A percentile compares a stretch with the other conserved stretches of the same genome.
phyloP scores from a whole-genome alignment of 345 rosid species.

The Syzygium jambos region DNA sequence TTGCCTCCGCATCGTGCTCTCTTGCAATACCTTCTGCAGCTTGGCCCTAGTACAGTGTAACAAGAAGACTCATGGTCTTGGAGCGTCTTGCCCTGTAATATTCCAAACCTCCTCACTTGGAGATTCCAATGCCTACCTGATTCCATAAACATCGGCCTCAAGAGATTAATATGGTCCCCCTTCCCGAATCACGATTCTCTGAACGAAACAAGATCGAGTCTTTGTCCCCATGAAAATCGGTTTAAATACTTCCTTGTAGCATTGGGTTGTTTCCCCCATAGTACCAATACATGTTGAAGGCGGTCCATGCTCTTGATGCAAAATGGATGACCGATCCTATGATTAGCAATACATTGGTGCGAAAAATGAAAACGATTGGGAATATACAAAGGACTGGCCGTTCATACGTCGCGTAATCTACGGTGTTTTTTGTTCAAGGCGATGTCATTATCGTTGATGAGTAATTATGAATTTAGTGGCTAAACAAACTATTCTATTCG shows the following conservation, averaged over 20 bases:
- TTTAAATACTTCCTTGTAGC: background rate
- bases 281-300: background rate
- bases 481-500: too few relatives aligned
- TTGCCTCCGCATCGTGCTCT: too few relatives aligned
- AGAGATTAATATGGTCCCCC: background rate
- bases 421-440: rapidly evolving
- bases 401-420: rapidly evolving
- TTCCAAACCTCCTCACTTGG: background rate
- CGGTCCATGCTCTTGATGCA: background rate
- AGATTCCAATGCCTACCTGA: background rate
- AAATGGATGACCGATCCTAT: background rate
- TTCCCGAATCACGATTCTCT: background rate
- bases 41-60: too few relatives aligned
- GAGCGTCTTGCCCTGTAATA: background rate
- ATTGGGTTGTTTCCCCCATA: background rate
- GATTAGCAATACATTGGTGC: background rate
- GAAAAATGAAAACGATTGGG: background rate
- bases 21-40: too few relatives aligned
- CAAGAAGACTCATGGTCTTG: background rate
- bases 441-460: background rate
- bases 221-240: background rate
- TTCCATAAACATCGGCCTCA: background rate
- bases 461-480: background rate
- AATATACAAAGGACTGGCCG: background rate
- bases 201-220: background rate